Conservation (phyloP, 1,284 basidiomycete genomes). For the Mrakiaceae sp. region DNA sequence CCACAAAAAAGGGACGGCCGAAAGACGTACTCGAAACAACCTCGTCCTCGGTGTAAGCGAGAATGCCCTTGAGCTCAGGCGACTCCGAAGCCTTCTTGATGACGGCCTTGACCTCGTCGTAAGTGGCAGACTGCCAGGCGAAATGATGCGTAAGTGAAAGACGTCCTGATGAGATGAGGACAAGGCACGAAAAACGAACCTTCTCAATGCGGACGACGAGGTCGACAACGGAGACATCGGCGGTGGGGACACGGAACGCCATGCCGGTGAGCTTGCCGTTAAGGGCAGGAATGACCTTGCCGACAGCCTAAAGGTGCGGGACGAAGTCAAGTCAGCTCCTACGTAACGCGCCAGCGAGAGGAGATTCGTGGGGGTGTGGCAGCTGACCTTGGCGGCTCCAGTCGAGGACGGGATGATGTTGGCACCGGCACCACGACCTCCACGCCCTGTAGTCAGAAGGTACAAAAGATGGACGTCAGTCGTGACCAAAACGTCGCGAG, state of each 20-base stretch:
- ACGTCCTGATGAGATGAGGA: too few relatives aligned
- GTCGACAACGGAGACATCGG: slow-evolving; percentile 97
- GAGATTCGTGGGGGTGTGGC: slow-evolving; percentile 1
- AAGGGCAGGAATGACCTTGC: slow-evolving; percentile 93
- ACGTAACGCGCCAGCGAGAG: not conserved
- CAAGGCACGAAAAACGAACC: slow-evolving; percentile 24
- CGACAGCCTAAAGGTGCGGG: slow-evolving; percentile 55
- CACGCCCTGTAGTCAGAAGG: slow-evolving; percentile 37
- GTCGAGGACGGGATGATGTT: slow-evolving; percentile 99
- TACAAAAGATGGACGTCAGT: slow-evolving; percentile 23
- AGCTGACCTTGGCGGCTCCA: slow-evolving; percentile 75
- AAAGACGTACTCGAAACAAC: slow-evolving; percentile 59
- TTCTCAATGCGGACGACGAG: slow-evolving; percentile 90
- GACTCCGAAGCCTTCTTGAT: slow-evolving; percentile 73
- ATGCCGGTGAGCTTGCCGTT: slow-evolving; percentile 96
- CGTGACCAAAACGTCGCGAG: too few relatives aligned
- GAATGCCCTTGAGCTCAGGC: slow-evolving; percentile 58
- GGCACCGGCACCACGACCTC: slow-evolving; percentile 89
- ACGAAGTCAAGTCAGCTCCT: not conserved
- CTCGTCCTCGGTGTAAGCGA: slow-evolving; percentile 89
- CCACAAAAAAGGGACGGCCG: not conserved
- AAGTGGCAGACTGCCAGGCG: slow-evolving; percentile 18
- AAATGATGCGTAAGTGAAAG: too few relatives aligned
- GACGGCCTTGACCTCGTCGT: slow-evolving; percentile 78
- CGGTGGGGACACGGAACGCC: slow-evolving; percentile 93